Conservation (phyloP, 2,329 filamentous ascomycete genomes). For the Botrytis hyacinthi region DNA sequence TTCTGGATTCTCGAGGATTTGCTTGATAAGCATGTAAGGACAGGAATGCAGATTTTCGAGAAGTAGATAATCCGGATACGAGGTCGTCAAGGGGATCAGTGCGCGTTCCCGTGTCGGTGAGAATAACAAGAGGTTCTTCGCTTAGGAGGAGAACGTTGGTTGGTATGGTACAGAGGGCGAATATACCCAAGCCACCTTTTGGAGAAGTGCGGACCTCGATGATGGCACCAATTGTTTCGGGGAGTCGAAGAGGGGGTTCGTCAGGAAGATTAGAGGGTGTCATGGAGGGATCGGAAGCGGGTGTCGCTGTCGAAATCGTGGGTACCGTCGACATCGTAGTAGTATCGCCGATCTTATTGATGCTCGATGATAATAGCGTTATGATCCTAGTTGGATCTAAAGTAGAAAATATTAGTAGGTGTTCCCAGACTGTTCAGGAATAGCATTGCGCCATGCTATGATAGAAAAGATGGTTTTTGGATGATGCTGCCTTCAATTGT, state of each 20-base stretch:
- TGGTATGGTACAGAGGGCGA: slow-evolving; percentile 28
- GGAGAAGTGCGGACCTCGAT: slow-evolving; percentile 27
- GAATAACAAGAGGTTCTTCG: slow-evolving; percentile 30
- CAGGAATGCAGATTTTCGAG: slow-evolving; percentile 21
- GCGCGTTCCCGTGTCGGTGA: slow-evolving; percentile 27
- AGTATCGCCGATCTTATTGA: neutral
- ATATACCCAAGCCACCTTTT: slow-evolving; percentile 31
- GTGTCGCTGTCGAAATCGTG: neutral
- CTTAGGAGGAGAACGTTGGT: slow-evolving; percentile 28
- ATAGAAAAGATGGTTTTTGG: neutral
- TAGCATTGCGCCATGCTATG: neutral
- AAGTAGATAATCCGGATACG: slow-evolving; percentile 26
- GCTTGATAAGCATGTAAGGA: slow-evolving; percentile 25
- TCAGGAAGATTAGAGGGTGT: slow-evolving; percentile 4
- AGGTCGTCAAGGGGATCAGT: slow-evolving; percentile 25
- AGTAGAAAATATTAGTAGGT: slow-evolving; percentile 23
- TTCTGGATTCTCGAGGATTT: slow-evolving; percentile 23
- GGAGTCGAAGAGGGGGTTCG: slow-evolving; percentile 24
- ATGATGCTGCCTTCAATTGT: neutral
- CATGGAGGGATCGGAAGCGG: neutral
- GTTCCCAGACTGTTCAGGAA: slow-evolving; percentile 18
- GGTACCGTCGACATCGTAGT: slow-evolving; percentile 1
- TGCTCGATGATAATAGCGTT: neutral
- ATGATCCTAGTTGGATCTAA: slow-evolving; percentile 15
- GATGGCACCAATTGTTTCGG: slow-evolving; percentile 29